Percentiles rank a stretch among this genome's conserved stretches.
Evolutionary conservation across 139 green algal genomes (phyloP).

Genomic region (Chlorella sp.): DNA sequence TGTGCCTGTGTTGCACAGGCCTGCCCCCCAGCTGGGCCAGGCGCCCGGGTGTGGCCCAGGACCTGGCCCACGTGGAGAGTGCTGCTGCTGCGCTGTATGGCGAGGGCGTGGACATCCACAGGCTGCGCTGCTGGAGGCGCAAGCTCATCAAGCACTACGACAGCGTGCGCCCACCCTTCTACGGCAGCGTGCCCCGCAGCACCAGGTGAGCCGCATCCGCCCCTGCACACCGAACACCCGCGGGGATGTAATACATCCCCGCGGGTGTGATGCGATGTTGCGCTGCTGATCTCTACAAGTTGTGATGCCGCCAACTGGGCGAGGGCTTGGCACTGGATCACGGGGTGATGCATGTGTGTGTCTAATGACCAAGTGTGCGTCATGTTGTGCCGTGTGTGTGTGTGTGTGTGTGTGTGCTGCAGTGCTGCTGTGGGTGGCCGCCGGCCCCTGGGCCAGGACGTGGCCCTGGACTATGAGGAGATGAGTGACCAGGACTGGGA

Average conservation of each 20-base stretch:
- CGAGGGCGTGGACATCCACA: conserved; percentile 9
- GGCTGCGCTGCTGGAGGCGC: conserved; percentile 41
- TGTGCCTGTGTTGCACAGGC: too few relatives aligned
- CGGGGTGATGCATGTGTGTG: background rate
- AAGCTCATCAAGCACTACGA: conserved; percentile 44
- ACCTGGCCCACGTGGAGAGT: background rate
- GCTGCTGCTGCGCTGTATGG: conserved; percentile 15
- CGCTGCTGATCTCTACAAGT: too few relatives aligned
- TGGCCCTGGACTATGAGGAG: conserved; percentile 67
- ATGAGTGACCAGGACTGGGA: conserved; percentile 76
- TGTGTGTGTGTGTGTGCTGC: background rate
- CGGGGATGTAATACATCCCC: too few relatives aligned
- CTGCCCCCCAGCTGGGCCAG: conserved; percentile 52
- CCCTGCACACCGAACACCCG: too few relatives aligned
- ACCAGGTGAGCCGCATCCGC: conserved; percentile 40
- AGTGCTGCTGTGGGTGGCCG: conserved; percentile 33
- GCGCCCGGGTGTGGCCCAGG: background rate
- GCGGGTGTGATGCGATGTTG: too few relatives aligned
- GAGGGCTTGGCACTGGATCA: background rate
- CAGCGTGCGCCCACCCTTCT: conserved; percentile 48
- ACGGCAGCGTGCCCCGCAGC: conserved; percentile 39
- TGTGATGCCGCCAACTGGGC: too few relatives aligned
- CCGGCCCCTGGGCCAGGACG: conserved; percentile 35
- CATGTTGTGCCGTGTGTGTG: background rate
- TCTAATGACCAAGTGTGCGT: background rate